Evolutionary conservation across 768 basidiomycete species (phyloP).

Genomic region (Lactarius pseudohatsudake): DNA sequence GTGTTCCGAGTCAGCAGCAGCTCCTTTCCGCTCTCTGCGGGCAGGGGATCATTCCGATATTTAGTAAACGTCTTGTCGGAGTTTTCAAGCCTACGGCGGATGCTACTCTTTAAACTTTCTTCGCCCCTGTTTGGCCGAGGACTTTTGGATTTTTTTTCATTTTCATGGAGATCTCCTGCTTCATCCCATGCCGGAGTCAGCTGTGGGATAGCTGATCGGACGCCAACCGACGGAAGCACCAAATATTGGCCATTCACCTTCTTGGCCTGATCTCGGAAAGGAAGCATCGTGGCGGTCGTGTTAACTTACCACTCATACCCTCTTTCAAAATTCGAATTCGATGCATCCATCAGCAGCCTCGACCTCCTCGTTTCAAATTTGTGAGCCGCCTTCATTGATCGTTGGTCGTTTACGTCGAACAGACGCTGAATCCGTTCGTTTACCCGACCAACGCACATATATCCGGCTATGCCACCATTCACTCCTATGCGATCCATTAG

Average conservation of each 20-base stretch:
- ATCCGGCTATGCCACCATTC: background rate
- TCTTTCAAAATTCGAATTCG: conserved; percentile 4
- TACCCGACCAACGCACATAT: background rate
- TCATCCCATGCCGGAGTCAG: conserved; percentile 15
- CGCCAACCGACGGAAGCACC: conserved; percentile 3
- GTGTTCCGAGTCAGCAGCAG: background rate
- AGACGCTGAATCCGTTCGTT: conserved; percentile 6
- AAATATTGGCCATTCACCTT: background rate
- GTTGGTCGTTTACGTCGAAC: background rate
- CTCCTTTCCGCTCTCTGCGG: conserved; percentile 3
- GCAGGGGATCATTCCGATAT: conserved; percentile 1
- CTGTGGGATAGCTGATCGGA: conserved; percentile 19
- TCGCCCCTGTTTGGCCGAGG: conserved; percentile 25
- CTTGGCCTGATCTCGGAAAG: conserved; percentile 10
- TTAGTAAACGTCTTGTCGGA: conserved; percentile 4
- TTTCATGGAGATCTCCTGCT: conserved; percentile 1
- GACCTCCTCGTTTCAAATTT: conserved; percentile 16
- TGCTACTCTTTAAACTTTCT: background rate
- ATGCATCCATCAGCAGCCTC: conserved; percentile 9
- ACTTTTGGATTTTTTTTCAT: too few relatives aligned
- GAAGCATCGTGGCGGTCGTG: conserved; percentile 8
- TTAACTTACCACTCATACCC: background rate
- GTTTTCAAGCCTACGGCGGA: background rate
- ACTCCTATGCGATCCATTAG: conserved; percentile 1
- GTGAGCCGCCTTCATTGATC: conserved; percentile 14